Evolutionary conservation across 2,329 filamentous ascomycete genomes (phyloP), one percentile per base, ranked within the genome.

Genomic region (Zymoseptoria brevis): DNA sequence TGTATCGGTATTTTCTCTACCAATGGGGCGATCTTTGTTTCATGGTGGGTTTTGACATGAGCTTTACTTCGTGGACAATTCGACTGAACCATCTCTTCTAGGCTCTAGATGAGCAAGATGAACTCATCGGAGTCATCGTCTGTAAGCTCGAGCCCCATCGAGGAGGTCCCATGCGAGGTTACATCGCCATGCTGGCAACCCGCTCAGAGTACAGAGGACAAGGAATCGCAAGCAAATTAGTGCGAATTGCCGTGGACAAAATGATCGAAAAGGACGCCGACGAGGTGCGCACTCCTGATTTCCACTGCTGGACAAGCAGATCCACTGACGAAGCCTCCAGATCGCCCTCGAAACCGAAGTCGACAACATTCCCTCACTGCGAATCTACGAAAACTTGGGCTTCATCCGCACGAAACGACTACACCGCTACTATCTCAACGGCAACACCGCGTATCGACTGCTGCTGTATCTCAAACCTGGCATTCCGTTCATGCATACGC

Each of bases 141-240:
- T 96, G 88, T 75, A 99, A 99, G 74, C 84, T 99, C 60, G 94
- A 99, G 73, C 83, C 85, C 22, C 94, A 99, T 76, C 84, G 89
- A 21, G 89, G 88, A 5, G 91, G 93, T 64, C 92, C 91, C 1
- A 80, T 91, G 64, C 85, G 94, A 63, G 94, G 94, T 59, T 99
- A 99, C 76, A 97, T 99, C 67, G 94, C 94, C 70, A 99, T 99
- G 94, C 82, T 99, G 50, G 94, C 94, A n/a, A 92, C 96, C 4
- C 84, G 87, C 50, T 85, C 90, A 48, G 79, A 85, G 24, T 87
- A 90, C 69, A 86, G 94, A 21, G 91, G 92, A 5, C 84, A 86
- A 64, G 93, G 94, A 1, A 91, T 99, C 60, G 94, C 76, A 6
- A 96, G 91, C 0, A 86, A 86, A 49, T 81, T 99, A 8, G 94